Evolutionary conservation across 225 moss, liverwort and hornwort species (phyloP).

Genomic region (Takakia lepidozioides): DNA sequence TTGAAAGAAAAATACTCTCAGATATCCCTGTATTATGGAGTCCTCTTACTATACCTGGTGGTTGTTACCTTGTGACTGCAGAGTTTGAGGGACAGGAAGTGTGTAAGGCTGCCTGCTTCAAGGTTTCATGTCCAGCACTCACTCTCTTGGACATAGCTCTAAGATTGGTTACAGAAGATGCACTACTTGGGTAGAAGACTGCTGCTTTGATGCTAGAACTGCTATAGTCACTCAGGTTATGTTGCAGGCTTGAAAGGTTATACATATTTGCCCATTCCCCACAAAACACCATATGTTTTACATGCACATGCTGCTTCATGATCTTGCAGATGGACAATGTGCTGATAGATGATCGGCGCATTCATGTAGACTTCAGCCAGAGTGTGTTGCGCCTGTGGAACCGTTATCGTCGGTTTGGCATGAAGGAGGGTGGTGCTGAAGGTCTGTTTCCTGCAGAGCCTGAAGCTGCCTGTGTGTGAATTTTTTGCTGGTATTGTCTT

Average conservation of each 20-base stretch:
- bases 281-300: too few species aligned
- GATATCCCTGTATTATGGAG: background rate
- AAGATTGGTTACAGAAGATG: too few species aligned
- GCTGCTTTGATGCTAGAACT: too few species aligned
- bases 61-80: conserved; percentile 26
- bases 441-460: conserved; percentile 21
- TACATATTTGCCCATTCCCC: too few species aligned
- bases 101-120: conserved; percentile 92
- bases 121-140: conserved; percentile 44
- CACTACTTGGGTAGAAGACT: too few species aligned
- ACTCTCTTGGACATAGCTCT: too few species aligned
- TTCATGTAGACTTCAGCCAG: conserved; percentile 98
- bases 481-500: too few species aligned
- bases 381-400: conserved; percentile 95
- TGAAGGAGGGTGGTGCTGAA: conserved; percentile 57
- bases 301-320: conserved; percentile 7
- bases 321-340: conserved; percentile 88
- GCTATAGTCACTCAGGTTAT: too few species aligned
- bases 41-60: too few species aligned
- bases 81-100: conserved; percentile 87
- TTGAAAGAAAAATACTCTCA: background rate
- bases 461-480: too few species aligned
- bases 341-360: conserved; percentile 93
- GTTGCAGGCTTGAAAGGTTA: too few species aligned
- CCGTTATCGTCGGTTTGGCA: conserved; percentile 79